Conservation (phyloP, 331 rosid genomes). For the Dryas integrifolia region DNA sequence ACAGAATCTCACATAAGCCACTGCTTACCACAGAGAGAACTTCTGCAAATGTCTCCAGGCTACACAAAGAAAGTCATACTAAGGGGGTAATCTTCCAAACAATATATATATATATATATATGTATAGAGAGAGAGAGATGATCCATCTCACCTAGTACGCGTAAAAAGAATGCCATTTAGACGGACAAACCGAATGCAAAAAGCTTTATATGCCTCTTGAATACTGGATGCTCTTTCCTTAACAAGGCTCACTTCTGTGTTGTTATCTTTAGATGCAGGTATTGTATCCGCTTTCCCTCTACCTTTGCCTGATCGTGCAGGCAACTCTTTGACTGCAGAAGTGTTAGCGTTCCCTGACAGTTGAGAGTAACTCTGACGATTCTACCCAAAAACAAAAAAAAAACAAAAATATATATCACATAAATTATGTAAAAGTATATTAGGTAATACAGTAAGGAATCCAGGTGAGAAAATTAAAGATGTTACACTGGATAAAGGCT, state of each 20-base stretch:
- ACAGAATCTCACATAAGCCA: constrained; percentile 59
- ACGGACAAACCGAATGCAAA: constrained; percentile 76
- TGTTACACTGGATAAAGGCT: neutral
- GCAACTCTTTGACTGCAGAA: constrained; percentile 51
- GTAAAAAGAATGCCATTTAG: constrained; percentile 93
- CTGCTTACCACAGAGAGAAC: constrained; percentile 62
- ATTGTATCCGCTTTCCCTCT: constrained; percentile 61
- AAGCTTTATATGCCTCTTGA: constrained; percentile 53
- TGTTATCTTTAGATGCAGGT: constrained; percentile 43
- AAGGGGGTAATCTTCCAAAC: neutral
- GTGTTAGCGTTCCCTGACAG: constrained; percentile 57
- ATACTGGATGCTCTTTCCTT: constrained; percentile 45
- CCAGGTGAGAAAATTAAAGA: neutral
- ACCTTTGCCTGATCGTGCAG: constrained; percentile 56
- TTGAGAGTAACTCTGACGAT: constrained; percentile 81
- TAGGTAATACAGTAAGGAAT: neutral
- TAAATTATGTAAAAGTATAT: neutral
- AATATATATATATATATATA: neutral
- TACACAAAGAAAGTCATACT: constrained; percentile 31
- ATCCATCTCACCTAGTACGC: constrained; percentile 60
- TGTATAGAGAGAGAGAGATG: neutral
- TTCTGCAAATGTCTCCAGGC: constrained; percentile 85
- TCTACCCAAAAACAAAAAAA: constrained; percentile 40
- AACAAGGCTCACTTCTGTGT: constrained; percentile 34
- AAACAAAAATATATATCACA: neutral